Conservation (phyloP, 2,329 filamentous ascomycete genomes). For the Sordariomycetes sp. region DNA sequence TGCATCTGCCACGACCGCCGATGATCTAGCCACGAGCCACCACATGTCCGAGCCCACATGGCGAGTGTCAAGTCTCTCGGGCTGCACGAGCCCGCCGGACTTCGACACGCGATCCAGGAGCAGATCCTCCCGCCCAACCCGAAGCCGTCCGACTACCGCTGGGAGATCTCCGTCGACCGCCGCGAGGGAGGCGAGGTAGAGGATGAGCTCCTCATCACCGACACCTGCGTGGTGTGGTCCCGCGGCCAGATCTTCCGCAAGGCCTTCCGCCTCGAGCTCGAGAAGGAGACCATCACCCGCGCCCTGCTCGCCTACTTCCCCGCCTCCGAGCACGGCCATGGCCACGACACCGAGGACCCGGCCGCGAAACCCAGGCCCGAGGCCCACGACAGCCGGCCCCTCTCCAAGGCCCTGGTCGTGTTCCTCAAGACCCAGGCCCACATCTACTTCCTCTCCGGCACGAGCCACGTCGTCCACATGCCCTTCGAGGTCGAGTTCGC, state of each 20-base stretch:
- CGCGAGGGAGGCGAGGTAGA: conserved; percentile 36
- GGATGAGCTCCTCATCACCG: conserved; percentile 72
- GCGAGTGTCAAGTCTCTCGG: conserved; percentile 84
- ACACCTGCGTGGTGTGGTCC: conserved; percentile 77
- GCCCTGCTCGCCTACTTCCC: conserved; percentile 79
- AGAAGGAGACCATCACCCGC: conserved; percentile 79
- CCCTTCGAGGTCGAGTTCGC: conserved; percentile 89
- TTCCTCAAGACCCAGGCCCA: conserved; percentile 89
- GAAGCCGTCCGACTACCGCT: conserved; percentile 56
- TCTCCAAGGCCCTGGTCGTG: conserved; percentile 69
- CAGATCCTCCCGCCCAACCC: conserved; percentile 62
- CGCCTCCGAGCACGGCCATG: conserved; percentile 31
- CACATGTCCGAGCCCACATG: conserved; percentile 43
- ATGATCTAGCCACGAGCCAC: not conserved
- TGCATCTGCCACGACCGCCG: not conserved
- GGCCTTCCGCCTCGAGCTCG: conserved; percentile 74
- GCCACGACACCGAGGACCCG: conserved; percentile 9
- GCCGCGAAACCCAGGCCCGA: conserved; percentile 6
- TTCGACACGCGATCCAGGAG: conserved; percentile 76
- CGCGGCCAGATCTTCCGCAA: conserved; percentile 76
- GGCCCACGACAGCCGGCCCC: conserved; percentile 11
- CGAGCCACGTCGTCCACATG: conserved; percentile 81
- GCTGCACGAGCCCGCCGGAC: conserved; percentile 75
- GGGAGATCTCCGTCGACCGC: conserved; percentile 50
- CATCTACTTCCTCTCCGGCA: conserved; percentile 80